A percentile compares a stretch with the other conserved stretches of the same genome.
Evolutionary conservation across 1,284 basidiomycete genomes (phyloP).

Genomic region (Peniophora sp.): DNA sequence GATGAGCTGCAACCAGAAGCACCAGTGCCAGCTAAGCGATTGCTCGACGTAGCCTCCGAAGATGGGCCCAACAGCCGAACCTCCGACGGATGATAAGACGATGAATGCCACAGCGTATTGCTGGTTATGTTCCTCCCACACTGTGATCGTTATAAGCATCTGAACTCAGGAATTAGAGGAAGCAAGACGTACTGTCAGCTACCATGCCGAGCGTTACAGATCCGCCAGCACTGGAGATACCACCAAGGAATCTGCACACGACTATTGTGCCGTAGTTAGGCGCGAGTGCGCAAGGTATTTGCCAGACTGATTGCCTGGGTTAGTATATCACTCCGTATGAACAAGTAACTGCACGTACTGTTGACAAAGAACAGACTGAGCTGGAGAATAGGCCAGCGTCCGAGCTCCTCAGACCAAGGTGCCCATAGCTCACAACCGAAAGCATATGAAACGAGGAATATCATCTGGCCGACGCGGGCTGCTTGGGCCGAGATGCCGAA

Average conservation of each 20-base stretch:
- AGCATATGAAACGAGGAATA: slow-evolving; percentile 13
- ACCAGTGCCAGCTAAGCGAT: slow-evolving; percentile 10
- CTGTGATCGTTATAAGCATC: no score
- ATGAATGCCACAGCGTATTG: slow-evolving; percentile 15
- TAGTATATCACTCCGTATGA: neutral
- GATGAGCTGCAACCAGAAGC: slow-evolving; percentile 14
- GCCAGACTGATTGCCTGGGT: slow-evolving; percentile 9
- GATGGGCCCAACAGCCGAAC: slow-evolving; percentile 11
- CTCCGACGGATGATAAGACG: slow-evolving; percentile 13
- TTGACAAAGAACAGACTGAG: slow-evolving; percentile 11
- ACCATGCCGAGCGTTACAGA: slow-evolving; percentile 15
- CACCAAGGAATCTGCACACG: slow-evolving; percentile 12
- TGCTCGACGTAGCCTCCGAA: slow-evolving; percentile 11
- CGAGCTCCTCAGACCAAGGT: slow-evolving; percentile 14
- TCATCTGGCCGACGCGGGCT: slow-evolving; percentile 12
- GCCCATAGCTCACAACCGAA: slow-evolving; percentile 15
- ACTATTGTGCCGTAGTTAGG: slow-evolving; percentile 12
- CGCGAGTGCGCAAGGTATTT: slow-evolving; percentile 13
- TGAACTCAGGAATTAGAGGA: no score
- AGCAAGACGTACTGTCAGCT: slow-evolving; percentile 7
- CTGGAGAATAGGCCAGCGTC: slow-evolving; percentile 13
- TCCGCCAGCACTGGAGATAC: slow-evolving; percentile 12
- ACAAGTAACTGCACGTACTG: slow-evolving; percentile 4
- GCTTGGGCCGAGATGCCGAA: slow-evolving; percentile 10
- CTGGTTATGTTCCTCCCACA: slow-evolving; percentile 13